These are phyloP conservation scores for Hypoxylon sp. DNA, from an alignment of 2,329 filamentous ascomycete genomes.

Conservation along the genomic window DNA sequence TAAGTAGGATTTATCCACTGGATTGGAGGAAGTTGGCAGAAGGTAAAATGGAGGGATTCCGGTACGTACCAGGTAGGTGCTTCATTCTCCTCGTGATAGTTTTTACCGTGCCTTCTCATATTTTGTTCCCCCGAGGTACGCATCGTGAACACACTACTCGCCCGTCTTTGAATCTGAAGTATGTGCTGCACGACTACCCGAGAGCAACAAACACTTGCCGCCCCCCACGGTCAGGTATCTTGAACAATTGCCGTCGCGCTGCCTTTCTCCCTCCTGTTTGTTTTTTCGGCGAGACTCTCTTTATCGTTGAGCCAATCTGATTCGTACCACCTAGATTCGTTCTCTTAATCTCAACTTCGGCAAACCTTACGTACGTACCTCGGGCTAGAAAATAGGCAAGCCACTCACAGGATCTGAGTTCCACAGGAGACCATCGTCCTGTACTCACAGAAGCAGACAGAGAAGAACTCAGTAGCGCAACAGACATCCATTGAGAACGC, in stretches of 20 bases:
- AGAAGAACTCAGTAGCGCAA: slow-evolving; percentile 7
- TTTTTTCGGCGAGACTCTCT: neutral
- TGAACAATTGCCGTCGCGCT: neutral
- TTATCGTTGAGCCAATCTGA: neutral
- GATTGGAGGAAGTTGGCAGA: neutral
- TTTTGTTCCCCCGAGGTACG: neutral
- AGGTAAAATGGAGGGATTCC: neutral
- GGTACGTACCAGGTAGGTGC: neutral
- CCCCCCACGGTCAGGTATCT: neutral
- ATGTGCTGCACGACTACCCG: neutral
- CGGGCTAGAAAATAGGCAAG: neutral
- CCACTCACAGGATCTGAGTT: neutral
- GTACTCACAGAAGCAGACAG: neutral
- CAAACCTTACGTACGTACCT: neutral
- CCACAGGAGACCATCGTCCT: neutral
- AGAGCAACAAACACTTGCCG: neutral
- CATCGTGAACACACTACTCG: neutral
- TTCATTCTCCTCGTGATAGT: neutral
- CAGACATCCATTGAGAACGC: slow-evolving; percentile 9
- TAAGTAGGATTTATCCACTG: neutral
- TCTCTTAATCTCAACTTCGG: slow-evolving; percentile 7
- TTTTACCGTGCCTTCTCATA: neutral
- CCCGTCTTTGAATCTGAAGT: neutral
- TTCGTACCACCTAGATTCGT: neutral
- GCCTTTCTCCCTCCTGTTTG: neutral